Conservation (phyloP, 306 rosid genomes). For the Vigna hirtella region DNA sequence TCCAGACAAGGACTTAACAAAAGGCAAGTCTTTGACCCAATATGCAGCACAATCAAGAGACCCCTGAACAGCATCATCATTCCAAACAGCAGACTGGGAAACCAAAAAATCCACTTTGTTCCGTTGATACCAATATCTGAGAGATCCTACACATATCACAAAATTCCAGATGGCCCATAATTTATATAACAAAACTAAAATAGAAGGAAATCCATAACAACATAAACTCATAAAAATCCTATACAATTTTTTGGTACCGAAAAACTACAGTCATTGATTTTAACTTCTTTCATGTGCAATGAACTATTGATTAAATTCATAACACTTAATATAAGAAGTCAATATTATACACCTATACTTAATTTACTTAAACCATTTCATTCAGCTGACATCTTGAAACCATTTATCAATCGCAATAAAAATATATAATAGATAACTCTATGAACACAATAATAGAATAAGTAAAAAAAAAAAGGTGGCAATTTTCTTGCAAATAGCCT, state of each 20-base stretch:
- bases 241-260: slow-evolving; percentile 6
- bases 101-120: slow-evolving; percentile 75
- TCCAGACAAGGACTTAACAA: slow-evolving; percentile 86
- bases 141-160: slow-evolving; percentile 67
- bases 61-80: slow-evolving; percentile 76
- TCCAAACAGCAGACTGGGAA: slow-evolving; percentile 83
- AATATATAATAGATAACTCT: not conserved
- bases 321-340: not conserved
- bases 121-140: slow-evolving; percentile 83
- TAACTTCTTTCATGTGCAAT: slow-evolving; percentile 17
- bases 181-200: not conserved
- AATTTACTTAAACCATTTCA: not conserved
- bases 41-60: slow-evolving; percentile 83
- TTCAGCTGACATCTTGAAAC: not conserved
- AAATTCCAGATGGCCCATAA: slow-evolving; percentile 34
- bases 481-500: not conserved
- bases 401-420: not conserved
- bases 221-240: not conserved
- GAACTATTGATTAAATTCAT: not conserved
- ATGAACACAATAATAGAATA: not conserved
- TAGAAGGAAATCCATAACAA: not conserved
- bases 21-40: slow-evolving; percentile 87
- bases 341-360: not conserved
- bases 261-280: slow-evolving; percentile 33
- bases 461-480: not conserved